Evolutionary conservation across 371 early-diverging fungal genomes (phyloP).

Genomic region (Mucor velutinosus): DNA sequence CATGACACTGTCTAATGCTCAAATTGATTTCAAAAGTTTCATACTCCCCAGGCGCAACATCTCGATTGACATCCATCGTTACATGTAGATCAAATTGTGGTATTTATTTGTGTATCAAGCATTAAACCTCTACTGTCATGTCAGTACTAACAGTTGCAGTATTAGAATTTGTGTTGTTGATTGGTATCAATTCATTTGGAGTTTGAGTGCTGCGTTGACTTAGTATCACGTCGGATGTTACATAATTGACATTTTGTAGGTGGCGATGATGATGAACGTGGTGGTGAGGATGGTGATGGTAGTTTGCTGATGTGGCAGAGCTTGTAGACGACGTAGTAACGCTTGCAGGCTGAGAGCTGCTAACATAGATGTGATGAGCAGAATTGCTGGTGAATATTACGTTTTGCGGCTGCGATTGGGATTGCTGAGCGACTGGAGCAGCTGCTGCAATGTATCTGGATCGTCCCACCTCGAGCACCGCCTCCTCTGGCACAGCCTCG

Average conservation of each 20-base stretch:
- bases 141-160: not conserved
- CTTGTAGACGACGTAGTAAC: not conserved
- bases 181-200: conserved; percentile 15
- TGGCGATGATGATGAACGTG: conserved; percentile 7
- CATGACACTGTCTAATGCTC: conserved; percentile 36
- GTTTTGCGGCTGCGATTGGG: not conserved
- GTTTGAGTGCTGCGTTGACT: conserved; percentile 11
- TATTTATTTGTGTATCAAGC: not conserved
- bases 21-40: conserved; percentile 20
- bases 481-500: conserved; percentile 48
- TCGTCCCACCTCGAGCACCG: conserved; percentile 35
- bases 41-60: not conserved
- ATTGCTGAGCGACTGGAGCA: not conserved
- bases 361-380: not conserved
- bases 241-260: conserved; percentile 1
- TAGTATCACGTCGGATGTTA: not conserved
- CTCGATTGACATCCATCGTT: not conserved
- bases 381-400: not conserved
- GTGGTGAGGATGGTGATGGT: not conserved
- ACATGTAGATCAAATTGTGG: conserved; percentile 15
- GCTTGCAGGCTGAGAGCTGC: conserved; percentile 3
- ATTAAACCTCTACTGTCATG: conserved; percentile 23
- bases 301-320: not conserved
- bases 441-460: not conserved
- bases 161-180: not conserved